Base-by-base conservation (phyloP, 148 eudicot species). In the Nepenthes gracilis region DNA sequence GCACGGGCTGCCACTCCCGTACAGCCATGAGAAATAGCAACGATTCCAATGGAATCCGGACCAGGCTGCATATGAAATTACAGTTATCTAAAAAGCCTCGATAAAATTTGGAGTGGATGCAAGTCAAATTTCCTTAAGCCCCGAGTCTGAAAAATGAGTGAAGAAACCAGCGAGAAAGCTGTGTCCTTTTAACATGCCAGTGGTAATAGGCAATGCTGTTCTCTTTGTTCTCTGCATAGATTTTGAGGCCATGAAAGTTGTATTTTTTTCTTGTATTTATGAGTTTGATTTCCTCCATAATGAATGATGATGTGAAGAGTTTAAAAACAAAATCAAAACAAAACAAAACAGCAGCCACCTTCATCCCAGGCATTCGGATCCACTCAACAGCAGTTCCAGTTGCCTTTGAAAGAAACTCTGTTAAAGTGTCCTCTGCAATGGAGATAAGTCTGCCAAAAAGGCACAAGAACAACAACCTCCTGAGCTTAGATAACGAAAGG, bases 301-400 rank as follows among this genome's bases (percentile, higher is more conserved):
- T 10, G 13, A 49, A 49, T 49, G 45, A 49, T n/a, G 53, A 49
- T 49, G 11, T 11, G 11, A 11, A 6, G 8, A 49, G n/a, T 5
- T 5, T n/a, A 57, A 37, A 48, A 2, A 53, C 12, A 15, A 36
- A n/a, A 33, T 43, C 9, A 59, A 43, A 40, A 9, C 51, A 34
- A 15, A 61, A 43, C 33, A 14, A 2, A 37, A 23, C 23, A 23
- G 60, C 1, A 40, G 4, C 33, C 48, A 80, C 84, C 84, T 80
- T 80, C 81, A 80, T 77, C 54, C 84, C 81, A 63, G 80, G 75
- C 75, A 80, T 74, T 70, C 71, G 81, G 76, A 80, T 72, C 84
- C 84, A 80, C 66, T 80, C 84, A 62, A 80, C 62, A 15, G 76
- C 84, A 70, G 84, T 80, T 80, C 84, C 84, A 66, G 81, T 77